Conservation (phyloP, 192 early-diverging fungal species). For the Coemansia sp. region DNA sequence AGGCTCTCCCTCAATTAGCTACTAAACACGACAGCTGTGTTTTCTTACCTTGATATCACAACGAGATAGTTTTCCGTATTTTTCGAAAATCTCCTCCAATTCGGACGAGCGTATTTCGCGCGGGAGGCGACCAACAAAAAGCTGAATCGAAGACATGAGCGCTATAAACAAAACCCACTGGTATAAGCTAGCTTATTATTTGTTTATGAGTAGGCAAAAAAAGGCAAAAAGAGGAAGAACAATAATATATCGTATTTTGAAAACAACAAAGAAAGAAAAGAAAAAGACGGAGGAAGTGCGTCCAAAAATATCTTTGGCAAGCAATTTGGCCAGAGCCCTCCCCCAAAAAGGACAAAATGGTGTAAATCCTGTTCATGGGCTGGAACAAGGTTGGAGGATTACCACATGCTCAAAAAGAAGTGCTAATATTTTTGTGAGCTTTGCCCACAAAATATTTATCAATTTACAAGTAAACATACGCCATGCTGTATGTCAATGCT, state of each 20-base stretch:
- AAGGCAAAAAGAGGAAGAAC: not conserved
- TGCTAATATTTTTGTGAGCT: too few species aligned
- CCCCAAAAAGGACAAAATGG: too few species aligned
- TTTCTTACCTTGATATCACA: constrained; percentile 44
- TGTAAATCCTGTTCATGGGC: too few species aligned
- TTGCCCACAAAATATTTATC: too few species aligned
- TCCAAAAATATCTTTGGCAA: too few species aligned
- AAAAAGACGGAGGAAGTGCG: not conserved
- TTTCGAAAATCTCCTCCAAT: constrained; percentile 36
- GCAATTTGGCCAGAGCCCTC: too few species aligned
- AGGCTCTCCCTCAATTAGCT: too few species aligned
- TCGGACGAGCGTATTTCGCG: constrained; percentile 25
- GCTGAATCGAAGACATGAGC: constrained; percentile 7
- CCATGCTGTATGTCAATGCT: too few species aligned
- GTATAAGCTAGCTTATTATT: not conserved
- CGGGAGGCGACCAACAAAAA: constrained; percentile 50
- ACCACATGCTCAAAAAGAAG: too few species aligned
- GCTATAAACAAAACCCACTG: not conserved
- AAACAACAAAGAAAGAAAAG: not conserved
- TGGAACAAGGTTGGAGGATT: too few species aligned
- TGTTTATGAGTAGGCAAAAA: not conserved
- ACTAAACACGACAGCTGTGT: too few species aligned
- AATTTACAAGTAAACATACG: too few species aligned
- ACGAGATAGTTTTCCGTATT: constrained; percentile 41
- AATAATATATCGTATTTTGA: not conserved